Conservation (phyloP, 2,329 filamentous ascomycete genomes). For the Ascosphaera apis region DNA sequence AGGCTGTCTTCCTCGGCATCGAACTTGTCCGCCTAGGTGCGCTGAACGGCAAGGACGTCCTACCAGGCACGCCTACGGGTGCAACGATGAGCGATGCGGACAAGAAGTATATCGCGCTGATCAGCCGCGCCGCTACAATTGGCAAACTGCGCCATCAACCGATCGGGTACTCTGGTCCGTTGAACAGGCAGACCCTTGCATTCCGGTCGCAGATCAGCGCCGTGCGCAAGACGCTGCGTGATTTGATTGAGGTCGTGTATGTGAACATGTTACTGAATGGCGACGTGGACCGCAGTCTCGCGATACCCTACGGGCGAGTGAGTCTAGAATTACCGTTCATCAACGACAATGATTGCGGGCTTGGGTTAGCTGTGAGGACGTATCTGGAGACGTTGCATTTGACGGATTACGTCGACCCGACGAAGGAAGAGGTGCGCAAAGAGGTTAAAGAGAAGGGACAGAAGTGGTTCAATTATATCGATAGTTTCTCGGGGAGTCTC, state of each 20-base stretch:
- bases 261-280: conserved; percentile 61
- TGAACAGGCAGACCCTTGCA: conserved; percentile 70
- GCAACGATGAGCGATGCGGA: conserved; percentile 48
- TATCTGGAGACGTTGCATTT: conserved; percentile 30
- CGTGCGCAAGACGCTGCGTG: conserved; percentile 56
- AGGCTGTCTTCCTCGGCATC: conserved; percentile 60
- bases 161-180: conserved; percentile 81
- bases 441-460: conserved; percentile 29
- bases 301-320: too few relatives aligned
- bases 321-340: conserved; percentile 19
- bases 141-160: conserved; percentile 59
- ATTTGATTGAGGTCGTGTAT: conserved; percentile 62
- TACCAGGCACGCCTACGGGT: conserved; percentile 31
- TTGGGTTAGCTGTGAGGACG: conserved; percentile 25
- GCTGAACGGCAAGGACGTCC: conserved; percentile 48
- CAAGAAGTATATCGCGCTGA: conserved; percentile 52
- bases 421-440: conserved; percentile 24
- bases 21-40: conserved; percentile 64
- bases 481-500: conserved; percentile 34
- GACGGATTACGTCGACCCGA: conserved; percentile 32
- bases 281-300: conserved; percentile 48
- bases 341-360: conserved; percentile 22
- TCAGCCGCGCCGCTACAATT: conserved; percentile 68
- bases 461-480: conserved; percentile 37
- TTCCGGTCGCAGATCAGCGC: conserved; percentile 68